Evolutionary conservation across 2,329 filamentous ascomycete species (phyloP), one percentile per base, ranked within the genome.

Genomic region (Fusarium dlaminii): DNA sequence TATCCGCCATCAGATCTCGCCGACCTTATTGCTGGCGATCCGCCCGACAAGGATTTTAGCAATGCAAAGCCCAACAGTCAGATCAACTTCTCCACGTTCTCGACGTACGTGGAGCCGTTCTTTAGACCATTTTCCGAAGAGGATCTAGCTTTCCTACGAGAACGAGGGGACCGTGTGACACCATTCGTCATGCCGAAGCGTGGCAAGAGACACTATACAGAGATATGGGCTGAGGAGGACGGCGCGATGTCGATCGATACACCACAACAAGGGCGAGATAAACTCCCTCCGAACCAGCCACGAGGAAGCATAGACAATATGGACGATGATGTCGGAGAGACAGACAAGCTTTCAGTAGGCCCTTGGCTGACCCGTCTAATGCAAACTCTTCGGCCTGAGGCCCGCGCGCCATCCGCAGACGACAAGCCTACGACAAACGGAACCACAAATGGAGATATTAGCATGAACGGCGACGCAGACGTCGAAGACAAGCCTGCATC

Each of bases 161-260:
- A 99, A 83, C 90, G 94, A 78, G 94, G 95, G 65, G 95, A 99
- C 81, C 90, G 96, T 42, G 86, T 92, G 29, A 91, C 88, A 5
- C 94, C 96, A 3, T 98, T 98, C 77, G 86, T 95, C 42, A 94
- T 98, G 82, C 95, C 96, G 13, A 92, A 92, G 73, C 91, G 95
- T 29, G 95, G 95, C 51, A 93, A 94, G 81, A 92, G 91, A 77
- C 92, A 94, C 79, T 99, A 98, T 83, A 91, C 90, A 30, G 95
- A 98, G 68, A 87, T 96, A 15, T 99, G 96, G 96, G 93, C 94
- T 0, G 95, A 98, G 75, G 96, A 99, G 81, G 96, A 99, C 79
- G 94, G 94, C 15, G 87, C 90, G 54, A 92, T 94, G 86, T 88
- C 91, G 42, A 85, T 95, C 13, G 94, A 97, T 79, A 87, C 89